phyloP scores from a whole-genome alignment of 768 basidiomycete species.

The Tephrocybe sp. region DNA sequence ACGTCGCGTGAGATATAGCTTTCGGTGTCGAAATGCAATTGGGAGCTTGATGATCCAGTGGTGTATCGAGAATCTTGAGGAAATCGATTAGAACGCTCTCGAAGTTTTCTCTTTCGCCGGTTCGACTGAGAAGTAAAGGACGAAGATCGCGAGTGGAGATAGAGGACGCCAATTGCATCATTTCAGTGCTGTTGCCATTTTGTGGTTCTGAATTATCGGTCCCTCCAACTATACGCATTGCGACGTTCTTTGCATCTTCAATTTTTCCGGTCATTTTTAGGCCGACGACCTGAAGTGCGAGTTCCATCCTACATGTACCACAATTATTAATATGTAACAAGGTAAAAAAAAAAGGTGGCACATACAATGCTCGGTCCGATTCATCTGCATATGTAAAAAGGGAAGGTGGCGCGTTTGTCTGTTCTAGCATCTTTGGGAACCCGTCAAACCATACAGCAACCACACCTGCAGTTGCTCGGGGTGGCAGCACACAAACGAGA shows the following conservation, averaged over 20 bases:
- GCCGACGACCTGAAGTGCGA: conserved; percentile 92
- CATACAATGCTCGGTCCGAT: conserved; percentile 84
- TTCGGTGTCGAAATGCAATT: conserved; percentile 39
- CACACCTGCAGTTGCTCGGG: conserved; percentile 74
- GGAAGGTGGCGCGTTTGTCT: conserved; percentile 44
- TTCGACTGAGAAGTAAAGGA: conserved; percentile 52
- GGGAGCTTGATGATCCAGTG: conserved; percentile 42
- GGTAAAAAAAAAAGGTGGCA: conserved; percentile 18
- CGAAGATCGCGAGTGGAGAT: conserved; percentile 48
- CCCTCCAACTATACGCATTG: conserved; percentile 86
- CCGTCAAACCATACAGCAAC: conserved; percentile 91
- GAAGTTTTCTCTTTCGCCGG: conserved; percentile 59
- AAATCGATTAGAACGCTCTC: conserved; percentile 79
- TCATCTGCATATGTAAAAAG: conserved; percentile 92
- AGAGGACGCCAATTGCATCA: conserved; percentile 55
- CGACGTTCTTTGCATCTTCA: conserved; percentile 90
- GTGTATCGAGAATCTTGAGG: conserved; percentile 72
- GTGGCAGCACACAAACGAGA: conserved; percentile 87
- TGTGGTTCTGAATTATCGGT: conserved; percentile 48
- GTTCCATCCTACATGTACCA: conserved; percentile 71
- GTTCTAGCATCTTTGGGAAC: conserved; percentile 57
- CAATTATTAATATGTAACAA: conserved; percentile 12
- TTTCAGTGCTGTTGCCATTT: conserved; percentile 29
- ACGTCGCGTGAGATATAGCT: conserved; percentile 70
- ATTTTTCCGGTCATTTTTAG: conserved; percentile 96